Evolutionary conservation across 805 yeast species (phyloP).

Genomic region (Sugiyamaella chiloensis): DNA sequence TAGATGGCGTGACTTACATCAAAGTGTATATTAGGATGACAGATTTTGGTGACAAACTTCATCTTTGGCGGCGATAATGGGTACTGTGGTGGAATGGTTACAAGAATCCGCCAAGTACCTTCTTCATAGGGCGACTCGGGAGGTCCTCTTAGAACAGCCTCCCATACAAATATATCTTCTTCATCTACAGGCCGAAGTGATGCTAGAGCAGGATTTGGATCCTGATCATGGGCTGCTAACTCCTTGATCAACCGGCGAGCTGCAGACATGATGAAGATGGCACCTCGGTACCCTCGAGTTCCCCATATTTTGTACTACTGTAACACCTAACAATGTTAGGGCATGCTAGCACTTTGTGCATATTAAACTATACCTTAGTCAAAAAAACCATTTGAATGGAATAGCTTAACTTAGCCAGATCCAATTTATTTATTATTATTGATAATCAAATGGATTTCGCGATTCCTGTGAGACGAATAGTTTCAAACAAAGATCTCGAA

Average conservation of each 20-base stretch:
- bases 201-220: constrained; percentile 31
- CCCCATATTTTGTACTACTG: constrained; percentile 1
- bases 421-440: too few species aligned
- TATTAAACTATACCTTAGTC: too few species aligned
- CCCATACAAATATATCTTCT: constrained; percentile 28
- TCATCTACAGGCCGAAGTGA: constrained; percentile 26
- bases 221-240: constrained; percentile 24
- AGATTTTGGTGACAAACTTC: constrained; percentile 35
- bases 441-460: not conserved
- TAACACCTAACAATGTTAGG: too few species aligned
- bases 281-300: not conserved
- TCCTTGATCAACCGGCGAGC: constrained; percentile 31
- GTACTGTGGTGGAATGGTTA: constrained; percentile 40
- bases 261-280: constrained; percentile 13
- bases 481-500: constrained; percentile 57
- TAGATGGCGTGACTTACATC: constrained; percentile 30
- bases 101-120: constrained; percentile 48
- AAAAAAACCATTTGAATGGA: too few species aligned
- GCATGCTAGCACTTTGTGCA: not conserved
- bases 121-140: constrained; percentile 41
- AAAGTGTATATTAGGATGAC: constrained; percentile 39
- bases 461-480: constrained; percentile 42
- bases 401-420: too few species aligned
- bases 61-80: constrained; percentile 51
- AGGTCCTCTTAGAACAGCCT: constrained; percentile 34